phyloP scores from a whole-genome alignment of 768 basidiomycete species.

The Artomyces pyxidatus region DNA sequence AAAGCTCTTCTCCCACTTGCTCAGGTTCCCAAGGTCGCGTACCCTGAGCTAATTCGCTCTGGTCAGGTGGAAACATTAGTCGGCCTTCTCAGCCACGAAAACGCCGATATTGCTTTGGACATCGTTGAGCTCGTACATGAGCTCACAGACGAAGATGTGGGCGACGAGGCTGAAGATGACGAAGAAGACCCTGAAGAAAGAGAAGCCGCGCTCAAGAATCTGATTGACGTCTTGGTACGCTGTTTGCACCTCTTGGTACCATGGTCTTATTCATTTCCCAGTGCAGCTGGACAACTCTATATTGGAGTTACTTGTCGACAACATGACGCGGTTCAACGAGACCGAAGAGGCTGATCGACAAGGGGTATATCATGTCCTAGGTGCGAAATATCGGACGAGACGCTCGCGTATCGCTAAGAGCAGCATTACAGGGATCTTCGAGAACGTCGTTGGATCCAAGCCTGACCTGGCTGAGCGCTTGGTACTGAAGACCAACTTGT shows the following conservation, averaged over 20 bases:
- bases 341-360: constrained; percentile 83
- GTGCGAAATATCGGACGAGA: constrained; percentile 27
- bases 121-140: constrained; percentile 90
- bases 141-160: constrained; percentile 93
- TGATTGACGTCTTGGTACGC: constrained; percentile 73
- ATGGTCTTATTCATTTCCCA: constrained; percentile 2
- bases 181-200: constrained; percentile 52
- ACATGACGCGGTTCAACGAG: constrained; percentile 84
- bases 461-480: constrained; percentile 66
- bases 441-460: constrained; percentile 84
- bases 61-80: constrained; percentile 64
- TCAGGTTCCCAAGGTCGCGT: constrained; percentile 74
- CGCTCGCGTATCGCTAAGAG: neutral
- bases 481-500: constrained; percentile 63
- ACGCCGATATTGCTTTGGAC: constrained; percentile 94
- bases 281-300: constrained; percentile 73
- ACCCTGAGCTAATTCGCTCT: constrained; percentile 80
- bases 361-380: constrained; percentile 90
- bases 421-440: constrained; percentile 63
- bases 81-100: constrained; percentile 91
- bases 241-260: neutral
- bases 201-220: constrained; percentile 61
- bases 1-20: constrained; percentile 86
- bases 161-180: constrained; percentile 59
- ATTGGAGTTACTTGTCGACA: constrained; percentile 84